Evolutionary conservation across 2,329 filamentous ascomycete genomes (phyloP), one percentile per base, ranked within the genome.

Genomic region (Nectriaceae sp.): DNA sequence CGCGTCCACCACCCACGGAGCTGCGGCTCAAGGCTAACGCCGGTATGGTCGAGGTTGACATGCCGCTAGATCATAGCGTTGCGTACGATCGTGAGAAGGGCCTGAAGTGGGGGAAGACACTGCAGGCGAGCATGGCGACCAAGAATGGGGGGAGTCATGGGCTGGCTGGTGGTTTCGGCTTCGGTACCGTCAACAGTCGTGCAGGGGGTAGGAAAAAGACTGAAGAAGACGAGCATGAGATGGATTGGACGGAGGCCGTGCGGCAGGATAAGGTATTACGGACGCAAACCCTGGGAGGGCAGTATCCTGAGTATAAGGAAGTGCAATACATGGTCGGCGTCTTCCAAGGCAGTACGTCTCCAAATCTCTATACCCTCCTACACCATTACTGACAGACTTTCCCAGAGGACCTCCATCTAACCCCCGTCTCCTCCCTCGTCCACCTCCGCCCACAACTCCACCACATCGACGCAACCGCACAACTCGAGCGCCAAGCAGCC

Each of bases 381-480:
- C 11, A 37, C 19, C n/a, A 11, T 19, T 5, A 18, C 15, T n/a
- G 10, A n/a, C 5, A 11, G 11, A 36, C 8, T 13, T n/a, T 3
- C 5, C 15, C 55, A 92, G 89, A 89, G 60, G 85, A 95, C 64
- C 76, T 97, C 10, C 90, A 97, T 71, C 83, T 97, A 33, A 95
- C 90, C 1, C 89, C 88, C 20, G 82, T 95, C 39, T 84, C 87
- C 35, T 87, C 89, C 2, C 83, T 96, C 38, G 88, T 96, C 36
- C 90, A 96, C 65, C 84, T 99, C 64, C 88, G 92, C 4, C 91
- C 94, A 0, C 90, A 97, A 64, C 88, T 96, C 52, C 90, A 96
- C 70, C 91, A 97, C 71, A 79, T 97, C 58, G 94, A 97, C 70
- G 93, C 94, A 3, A 72, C 84, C 39, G 78, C 86, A 40, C 90